phyloP scores from a whole-genome alignment of 305 asterid genomes.

The Coffea humblotiana region DNA sequence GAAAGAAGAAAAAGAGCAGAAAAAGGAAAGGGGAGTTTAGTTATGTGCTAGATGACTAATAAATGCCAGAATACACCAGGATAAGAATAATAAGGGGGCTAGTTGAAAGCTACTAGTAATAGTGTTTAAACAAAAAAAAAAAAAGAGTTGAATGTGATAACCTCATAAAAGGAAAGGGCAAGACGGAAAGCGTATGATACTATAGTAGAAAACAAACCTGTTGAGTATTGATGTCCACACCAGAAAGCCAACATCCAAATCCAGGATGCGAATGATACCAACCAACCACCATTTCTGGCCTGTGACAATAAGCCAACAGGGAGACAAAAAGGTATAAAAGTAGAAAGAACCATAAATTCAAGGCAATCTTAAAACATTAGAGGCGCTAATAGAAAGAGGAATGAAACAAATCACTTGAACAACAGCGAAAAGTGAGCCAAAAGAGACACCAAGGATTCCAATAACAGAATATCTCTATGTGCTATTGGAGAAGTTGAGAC shows the following conservation, averaged over 20 bases:
- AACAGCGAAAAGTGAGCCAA: neutral
- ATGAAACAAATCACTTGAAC: neutral
- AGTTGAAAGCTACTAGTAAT: neutral
- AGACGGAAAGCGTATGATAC: neutral
- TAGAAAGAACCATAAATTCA: neutral
- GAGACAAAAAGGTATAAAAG: neutral
- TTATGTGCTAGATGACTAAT: neutral
- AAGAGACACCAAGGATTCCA: neutral
- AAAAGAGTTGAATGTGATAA: neutral
- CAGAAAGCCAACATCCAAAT: conserved; percentile 99
- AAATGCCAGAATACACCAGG: neutral
- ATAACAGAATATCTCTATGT: neutral
- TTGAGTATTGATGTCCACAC: conserved; percentile 97
- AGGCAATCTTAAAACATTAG: neutral
- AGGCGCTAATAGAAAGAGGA: neutral
- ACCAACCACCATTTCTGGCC: conserved; percentile 99
- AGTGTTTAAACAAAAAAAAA: neutral
- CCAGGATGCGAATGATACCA: conserved; percentile 99
- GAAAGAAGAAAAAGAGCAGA: neutral
- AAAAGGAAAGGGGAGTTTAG: neutral
- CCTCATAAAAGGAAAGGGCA: neutral
- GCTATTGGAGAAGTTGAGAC: neutral
- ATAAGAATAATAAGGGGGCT: neutral
- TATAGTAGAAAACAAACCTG: conserved; percentile 50
- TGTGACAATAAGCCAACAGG: conserved; percentile 29